Evolutionary conservation across 768 basidiomycete genomes (phyloP).

Genomic region (Suillus hirtellus): DNA sequence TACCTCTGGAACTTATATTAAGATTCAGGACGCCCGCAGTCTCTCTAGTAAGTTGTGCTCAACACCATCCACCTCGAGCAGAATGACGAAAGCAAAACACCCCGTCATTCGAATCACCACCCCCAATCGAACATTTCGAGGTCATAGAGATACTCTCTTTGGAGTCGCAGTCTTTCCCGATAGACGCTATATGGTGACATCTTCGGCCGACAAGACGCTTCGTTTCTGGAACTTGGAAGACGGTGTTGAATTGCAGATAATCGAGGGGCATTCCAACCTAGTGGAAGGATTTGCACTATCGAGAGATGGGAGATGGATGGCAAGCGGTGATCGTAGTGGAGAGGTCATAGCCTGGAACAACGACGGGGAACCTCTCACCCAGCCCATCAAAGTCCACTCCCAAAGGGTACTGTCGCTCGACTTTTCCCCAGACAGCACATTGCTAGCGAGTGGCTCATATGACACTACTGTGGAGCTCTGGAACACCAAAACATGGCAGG

Average conservation of each 20-base stretch:
- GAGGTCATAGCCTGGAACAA: background rate
- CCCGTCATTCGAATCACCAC: background rate
- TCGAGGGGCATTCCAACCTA: background rate
- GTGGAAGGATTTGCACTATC: background rate
- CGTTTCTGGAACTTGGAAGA: background rate
- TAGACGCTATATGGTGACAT: background rate
- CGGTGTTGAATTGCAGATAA: background rate
- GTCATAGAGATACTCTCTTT: background rate
- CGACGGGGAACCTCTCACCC: background rate
- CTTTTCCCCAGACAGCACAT: background rate
- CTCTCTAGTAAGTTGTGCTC: background rate
- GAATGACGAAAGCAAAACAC: background rate
- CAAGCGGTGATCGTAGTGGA: background rate
- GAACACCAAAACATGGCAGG: background rate
- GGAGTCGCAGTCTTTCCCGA: background rate
- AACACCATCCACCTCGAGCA: background rate
- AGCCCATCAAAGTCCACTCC: slow-evolving; percentile 3
- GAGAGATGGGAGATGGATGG: background rate
- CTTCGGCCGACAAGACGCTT: background rate
- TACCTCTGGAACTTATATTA: too few relatives aligned
- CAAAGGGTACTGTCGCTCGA: background rate
- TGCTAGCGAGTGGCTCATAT: background rate
- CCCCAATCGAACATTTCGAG: background rate
- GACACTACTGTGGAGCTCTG: background rate
- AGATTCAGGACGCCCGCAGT: too few relatives aligned